Percentiles rank a stretch among this genome's conserved stretches.
These are phyloP conservation scores for Orbilia oligospora DNA, from an alignment of 2,329 filamentous ascomycete species.

Conservation along the genomic window DNA sequence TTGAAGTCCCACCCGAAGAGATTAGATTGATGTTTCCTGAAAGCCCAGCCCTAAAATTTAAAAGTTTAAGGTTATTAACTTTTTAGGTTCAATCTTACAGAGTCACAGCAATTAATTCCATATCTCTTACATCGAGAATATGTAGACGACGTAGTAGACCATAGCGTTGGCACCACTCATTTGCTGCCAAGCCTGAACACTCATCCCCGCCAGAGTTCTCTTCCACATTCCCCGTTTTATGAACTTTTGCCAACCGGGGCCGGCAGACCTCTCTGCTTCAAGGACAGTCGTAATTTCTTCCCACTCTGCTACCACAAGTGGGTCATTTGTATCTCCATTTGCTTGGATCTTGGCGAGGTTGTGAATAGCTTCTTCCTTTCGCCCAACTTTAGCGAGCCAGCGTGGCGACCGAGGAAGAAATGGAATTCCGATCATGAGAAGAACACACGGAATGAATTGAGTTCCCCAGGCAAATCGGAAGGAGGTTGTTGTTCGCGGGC, in stretches of 20 bases:
- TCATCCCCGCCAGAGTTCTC: constrained; percentile 71
- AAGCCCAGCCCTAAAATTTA: background rate
- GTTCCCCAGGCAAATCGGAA: constrained; percentile 72
- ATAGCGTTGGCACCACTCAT: constrained; percentile 73
- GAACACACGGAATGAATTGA: constrained; percentile 69
- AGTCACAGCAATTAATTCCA: constrained; percentile 67
- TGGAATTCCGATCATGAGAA: constrained; percentile 68
- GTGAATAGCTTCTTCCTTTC: constrained; percentile 69
- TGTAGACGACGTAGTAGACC: constrained; percentile 75
- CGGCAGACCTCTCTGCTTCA: constrained; percentile 66
- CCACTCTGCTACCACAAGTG: constrained; percentile 73
- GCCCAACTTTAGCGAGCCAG: constrained; percentile 71
- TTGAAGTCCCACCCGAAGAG: constrained; percentile 67
- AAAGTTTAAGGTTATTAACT: background rate
- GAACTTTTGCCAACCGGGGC: constrained; percentile 68
- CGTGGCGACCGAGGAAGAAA: constrained; percentile 71
- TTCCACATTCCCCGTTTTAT: constrained; percentile 71
- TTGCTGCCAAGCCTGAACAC: constrained; percentile 73
- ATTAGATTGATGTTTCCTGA: constrained; percentile 68
- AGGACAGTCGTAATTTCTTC: constrained; percentile 71
- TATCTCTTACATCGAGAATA: constrained; percentile 73
- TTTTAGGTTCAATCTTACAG: background rate
- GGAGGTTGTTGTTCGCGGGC: constrained; percentile 66
- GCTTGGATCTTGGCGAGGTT: constrained; percentile 74
- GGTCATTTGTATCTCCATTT: constrained; percentile 71